Evolutionary conservation across 164 flowering plant species (phyloP).

Genomic region (Vitis vinifera): DNA sequence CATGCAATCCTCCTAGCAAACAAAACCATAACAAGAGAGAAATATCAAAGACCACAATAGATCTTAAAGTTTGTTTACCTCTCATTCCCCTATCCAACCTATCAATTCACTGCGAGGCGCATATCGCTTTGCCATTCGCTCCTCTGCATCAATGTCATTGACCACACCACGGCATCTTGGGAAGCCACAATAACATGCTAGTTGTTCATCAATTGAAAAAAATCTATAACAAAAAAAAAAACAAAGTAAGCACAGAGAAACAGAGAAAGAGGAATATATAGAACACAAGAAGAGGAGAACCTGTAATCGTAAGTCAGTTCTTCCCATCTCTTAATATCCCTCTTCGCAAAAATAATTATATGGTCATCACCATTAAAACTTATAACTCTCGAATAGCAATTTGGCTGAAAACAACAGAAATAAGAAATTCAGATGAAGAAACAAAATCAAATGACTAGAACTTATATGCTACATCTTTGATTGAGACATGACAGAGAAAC

Average conservation of each 20-base stretch:
- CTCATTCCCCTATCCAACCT: constrained; percentile 61
- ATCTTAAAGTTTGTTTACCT: constrained; percentile 13
- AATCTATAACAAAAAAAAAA: constrained; percentile 51
- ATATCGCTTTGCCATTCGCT: constrained; percentile 55
- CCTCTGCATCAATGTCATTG: constrained; percentile 83
- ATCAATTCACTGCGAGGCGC: constrained; percentile 74
- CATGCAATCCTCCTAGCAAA: not conserved
- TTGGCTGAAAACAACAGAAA: constrained; percentile 64
- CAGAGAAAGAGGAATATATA: constrained; percentile 4
- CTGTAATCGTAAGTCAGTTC: constrained; percentile 98
- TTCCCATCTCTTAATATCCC: constrained; percentile 91
- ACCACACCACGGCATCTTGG: constrained; percentile 93
- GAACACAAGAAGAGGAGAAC: constrained; percentile 30
- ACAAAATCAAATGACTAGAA: not conserved
- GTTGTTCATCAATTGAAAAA: constrained; percentile 74
- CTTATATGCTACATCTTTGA: not conserved
- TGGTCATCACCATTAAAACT: constrained; percentile 84
- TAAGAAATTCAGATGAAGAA: not conserved
- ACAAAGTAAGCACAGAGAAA: constrained; percentile 5
- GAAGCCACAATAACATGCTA: constrained; percentile 87
- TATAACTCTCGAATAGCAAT: constrained; percentile 94
- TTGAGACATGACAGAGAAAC: not conserved
- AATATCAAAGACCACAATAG: not conserved
- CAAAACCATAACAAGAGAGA: not conserved
- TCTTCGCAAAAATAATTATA: constrained; percentile 95